Conservation (phyloP, 331 rosid genomes). For the Quercus lobata region DNA sequence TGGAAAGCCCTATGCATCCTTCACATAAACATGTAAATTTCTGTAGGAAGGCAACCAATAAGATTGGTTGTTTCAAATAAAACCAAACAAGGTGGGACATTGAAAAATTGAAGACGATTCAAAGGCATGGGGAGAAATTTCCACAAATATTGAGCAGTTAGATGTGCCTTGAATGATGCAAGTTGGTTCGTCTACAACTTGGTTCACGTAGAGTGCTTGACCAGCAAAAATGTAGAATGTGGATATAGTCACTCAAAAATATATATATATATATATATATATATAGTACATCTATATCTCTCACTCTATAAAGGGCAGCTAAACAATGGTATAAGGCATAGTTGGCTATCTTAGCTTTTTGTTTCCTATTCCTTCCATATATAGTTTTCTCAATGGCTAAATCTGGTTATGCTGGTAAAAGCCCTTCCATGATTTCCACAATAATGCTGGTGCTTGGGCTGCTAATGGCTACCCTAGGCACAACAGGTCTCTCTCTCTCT, state of each 20-base stretch:
- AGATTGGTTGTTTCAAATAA: too few species aligned
- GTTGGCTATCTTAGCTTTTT: background rate
- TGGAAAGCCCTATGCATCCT: too few species aligned
- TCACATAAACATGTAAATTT: too few species aligned
- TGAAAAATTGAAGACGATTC: too few species aligned
- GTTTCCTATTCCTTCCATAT: background rate
- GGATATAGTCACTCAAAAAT: background rate
- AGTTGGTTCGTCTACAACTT: background rate
- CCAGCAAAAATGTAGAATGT: too few species aligned
- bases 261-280: background rate
- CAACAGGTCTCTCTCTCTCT: slow-evolving; percentile 6
- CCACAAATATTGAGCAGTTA: too few species aligned
- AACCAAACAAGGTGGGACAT: too few species aligned
- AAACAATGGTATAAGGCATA: background rate
- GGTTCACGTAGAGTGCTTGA: too few species aligned
- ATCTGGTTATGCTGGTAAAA: background rate
- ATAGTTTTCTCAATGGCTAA: background rate
- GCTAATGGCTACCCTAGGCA: background rate
- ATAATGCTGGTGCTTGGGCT: background rate
- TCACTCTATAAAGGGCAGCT: background rate
- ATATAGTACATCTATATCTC: too few species aligned
- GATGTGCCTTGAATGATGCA: too few species aligned
- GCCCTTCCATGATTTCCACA: background rate
- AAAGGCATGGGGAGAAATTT: too few species aligned
- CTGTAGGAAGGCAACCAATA: too few species aligned